Conservation (phyloP, 768 basidiomycete genomes). For the Lenzites betulinus region DNA sequence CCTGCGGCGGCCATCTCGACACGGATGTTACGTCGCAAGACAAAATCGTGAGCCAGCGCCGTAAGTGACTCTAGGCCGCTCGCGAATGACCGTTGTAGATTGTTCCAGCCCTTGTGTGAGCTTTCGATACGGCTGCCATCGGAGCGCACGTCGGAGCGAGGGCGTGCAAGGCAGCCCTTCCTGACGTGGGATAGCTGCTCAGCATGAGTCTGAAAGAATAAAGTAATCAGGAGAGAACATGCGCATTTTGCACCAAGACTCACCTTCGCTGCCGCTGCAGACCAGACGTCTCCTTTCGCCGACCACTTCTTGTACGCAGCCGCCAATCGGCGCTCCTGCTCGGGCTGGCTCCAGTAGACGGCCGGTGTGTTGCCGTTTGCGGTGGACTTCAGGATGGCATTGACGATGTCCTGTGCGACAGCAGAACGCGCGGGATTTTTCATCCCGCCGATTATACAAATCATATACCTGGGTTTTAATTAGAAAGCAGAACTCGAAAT, state of each 20-base stretch:
- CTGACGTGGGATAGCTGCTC: slow-evolving; percentile 33
- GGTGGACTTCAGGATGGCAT: neutral
- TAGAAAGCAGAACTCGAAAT: too few relatives aligned
- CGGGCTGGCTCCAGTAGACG: neutral
- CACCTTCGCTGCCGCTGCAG: neutral
- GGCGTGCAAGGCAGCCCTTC: slow-evolving; percentile 31
- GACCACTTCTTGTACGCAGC: neutral
- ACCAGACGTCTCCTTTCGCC: neutral
- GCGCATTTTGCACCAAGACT: neutral
- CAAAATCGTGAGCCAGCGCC: slow-evolving; percentile 25
- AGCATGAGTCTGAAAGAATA: slow-evolving; percentile 23
- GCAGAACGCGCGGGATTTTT: neutral
- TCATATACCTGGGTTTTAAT: neutral
- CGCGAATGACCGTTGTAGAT: slow-evolving; percentile 22
- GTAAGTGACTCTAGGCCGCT: slow-evolving; percentile 28
- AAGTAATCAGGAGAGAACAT: too few relatives aligned
- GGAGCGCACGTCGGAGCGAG: slow-evolving; percentile 23
- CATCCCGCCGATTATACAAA: neutral
- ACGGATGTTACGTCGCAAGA: slow-evolving; percentile 26
- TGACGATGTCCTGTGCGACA: neutral
- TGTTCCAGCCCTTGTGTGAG: slow-evolving; percentile 34
- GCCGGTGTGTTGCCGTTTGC: neutral
- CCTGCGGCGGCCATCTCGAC: slow-evolving; percentile 3
- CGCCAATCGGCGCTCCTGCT: neutral
- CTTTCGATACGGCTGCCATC: slow-evolving; percentile 36